Percentiles rank a stretch among this genome's conserved stretches.
phyloP scores from a whole-genome alignment of 140 eudicot species.

The Bidens hawaiensis region DNA sequence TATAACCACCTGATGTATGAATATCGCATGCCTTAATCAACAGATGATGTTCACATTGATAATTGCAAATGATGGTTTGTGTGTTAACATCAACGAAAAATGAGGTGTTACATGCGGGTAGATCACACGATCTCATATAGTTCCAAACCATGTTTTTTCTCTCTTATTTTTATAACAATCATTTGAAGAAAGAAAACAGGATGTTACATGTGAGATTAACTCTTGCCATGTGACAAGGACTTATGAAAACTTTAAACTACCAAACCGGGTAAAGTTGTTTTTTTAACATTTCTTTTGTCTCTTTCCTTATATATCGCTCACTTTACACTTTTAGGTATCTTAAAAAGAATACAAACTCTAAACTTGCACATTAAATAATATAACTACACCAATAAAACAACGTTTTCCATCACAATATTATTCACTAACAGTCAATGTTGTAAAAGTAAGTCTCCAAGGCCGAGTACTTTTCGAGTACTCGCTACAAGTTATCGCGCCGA shows the following conservation, averaged over 20 bases:
- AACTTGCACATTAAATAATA: no score
- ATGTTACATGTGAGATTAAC: constrained; percentile 4
- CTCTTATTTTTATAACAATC: not conserved
- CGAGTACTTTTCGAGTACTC: no score
- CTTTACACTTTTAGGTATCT: not conserved
- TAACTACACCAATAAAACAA: no score
- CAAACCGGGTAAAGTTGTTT: not conserved
- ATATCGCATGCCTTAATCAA: no score
- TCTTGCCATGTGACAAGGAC: constrained; percentile 1
- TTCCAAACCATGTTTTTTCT: not conserved
- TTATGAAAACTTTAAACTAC: not conserved
- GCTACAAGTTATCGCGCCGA: no score
- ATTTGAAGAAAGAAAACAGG: not conserved
- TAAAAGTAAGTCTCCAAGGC: no score
- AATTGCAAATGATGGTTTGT: not conserved
- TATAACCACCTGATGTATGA: no score
- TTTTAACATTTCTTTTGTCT: not conserved
- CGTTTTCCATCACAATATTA: no score
- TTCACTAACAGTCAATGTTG: no score
- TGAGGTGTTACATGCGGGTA: not conserved
- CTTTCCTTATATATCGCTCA: not conserved
- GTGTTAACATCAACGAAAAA: no score
- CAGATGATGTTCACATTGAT: no score
- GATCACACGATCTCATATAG: constrained; percentile 4
- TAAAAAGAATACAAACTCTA: no score